Conservation (phyloP, 441 rosid genomes). For the Kokia cookei region DNA sequence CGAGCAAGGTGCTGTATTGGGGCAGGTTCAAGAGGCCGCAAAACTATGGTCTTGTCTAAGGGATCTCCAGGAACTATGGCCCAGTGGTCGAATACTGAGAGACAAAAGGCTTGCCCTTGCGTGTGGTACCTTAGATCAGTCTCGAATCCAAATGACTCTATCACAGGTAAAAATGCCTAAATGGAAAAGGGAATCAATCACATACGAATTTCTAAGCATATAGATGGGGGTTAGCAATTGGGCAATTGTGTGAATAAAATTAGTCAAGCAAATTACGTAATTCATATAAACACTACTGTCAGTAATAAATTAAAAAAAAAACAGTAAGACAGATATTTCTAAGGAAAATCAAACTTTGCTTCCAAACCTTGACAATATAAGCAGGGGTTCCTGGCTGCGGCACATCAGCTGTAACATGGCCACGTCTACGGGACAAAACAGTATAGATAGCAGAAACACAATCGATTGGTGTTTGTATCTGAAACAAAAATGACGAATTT, state of each 20-base stretch:
- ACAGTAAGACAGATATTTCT: not conserved
- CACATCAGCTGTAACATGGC: conserved; percentile 95
- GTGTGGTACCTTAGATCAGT: conserved; percentile 79
- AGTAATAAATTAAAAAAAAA: not conserved
- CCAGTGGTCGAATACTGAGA: conserved; percentile 69
- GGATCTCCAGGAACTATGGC: conserved; percentile 81
- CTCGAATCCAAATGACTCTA: conserved; percentile 82
- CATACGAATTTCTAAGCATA: not conserved
- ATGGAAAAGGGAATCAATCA: not conserved
- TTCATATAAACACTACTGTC: not conserved
- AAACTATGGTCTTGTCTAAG: conserved; percentile 67
- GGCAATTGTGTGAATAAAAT: not conserved
- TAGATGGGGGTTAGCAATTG: not conserved
- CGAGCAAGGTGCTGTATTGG: conserved; percentile 82
- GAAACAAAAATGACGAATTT: conserved; percentile 17
- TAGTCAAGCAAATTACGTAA: not conserved
- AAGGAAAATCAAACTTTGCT: conserved; percentile 10
- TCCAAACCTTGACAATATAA: conserved; percentile 80
- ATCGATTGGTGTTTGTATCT: conserved; percentile 98
- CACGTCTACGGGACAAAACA: conserved; percentile 93
- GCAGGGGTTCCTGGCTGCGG: conserved; percentile 98
- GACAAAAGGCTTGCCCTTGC: conserved; percentile 72
- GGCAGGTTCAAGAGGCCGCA: conserved; percentile 77
- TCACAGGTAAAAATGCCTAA: conserved; percentile 75
- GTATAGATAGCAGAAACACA: conserved; percentile 95